Evolutionary conservation across 805 yeast species (phyloP), one percentile per base, ranked within the genome.

Genomic region (Kluyveromyces dobzhanskii): DNA sequence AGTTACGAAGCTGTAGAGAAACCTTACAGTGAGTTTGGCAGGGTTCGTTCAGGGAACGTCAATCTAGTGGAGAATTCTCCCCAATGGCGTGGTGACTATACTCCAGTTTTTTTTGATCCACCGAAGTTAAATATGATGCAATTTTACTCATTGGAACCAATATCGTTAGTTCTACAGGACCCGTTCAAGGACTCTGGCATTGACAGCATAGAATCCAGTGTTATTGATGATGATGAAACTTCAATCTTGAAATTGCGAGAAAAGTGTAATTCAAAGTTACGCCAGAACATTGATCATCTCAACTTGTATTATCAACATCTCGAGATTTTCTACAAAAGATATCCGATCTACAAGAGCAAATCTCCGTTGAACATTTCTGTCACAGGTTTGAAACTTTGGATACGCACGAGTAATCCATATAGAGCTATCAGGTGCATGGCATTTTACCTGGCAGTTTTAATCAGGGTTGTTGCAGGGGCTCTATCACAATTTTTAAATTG

Each of bases 91-190:
- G 14, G 3, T 14, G 36, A 42, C 2, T 37, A 48, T 9, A 48
- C 36, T n/a, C 43, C 77, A 2, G 59, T 81, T 3, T 49, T 71
- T n/a, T 87, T 76, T 53, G 71, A 73, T 18, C 81, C 92, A 1
- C 97, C 97, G 0, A 70, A 73, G 32, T 75, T 81, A 14, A 68
- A 67, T 21, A 71, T 74, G 42, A 69, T 88, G 67, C 95, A 87
- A 47, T 85, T 83, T 55, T 81, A 76, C 46, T 79, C 96, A 0
- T 55, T 79, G 3, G 64, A 69, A n/a, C 94, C 95, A 0, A 82
- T 86, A 3, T 62, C 76, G 3, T 67, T 87, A 8, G 80, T 79
- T 12, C 54, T 71, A 11, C 61, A 65, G 2, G 68, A 60, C 18
- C 21, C 18, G 8, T 9, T 30, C 35, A 52, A 55, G 39, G 48